Evolutionary conservation across 2,329 filamentous ascomycete species (phyloP).

Genomic region (Claviceps arundinis): DNA sequence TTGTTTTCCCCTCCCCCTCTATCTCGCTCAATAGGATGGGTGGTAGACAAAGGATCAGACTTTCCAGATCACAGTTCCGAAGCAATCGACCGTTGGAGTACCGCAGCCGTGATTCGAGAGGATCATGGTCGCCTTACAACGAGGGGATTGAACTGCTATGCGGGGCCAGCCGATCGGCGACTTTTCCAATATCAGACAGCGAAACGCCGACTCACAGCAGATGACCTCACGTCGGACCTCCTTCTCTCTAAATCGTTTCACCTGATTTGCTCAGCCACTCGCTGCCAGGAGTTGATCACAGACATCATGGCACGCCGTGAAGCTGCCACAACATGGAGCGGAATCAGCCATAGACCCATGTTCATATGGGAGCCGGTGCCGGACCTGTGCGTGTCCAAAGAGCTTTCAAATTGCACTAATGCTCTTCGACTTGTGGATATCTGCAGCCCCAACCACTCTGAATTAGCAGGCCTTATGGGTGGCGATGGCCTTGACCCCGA

Average conservation of each 20-base stretch:
- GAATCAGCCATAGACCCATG: constrained; percentile 42
- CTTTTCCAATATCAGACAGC: constrained; percentile 81
- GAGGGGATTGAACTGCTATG: constrained; percentile 85
- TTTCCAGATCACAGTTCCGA: constrained; percentile 57
- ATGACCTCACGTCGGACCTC: constrained; percentile 52
- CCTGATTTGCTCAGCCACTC: constrained; percentile 66
- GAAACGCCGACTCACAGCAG: constrained; percentile 66
- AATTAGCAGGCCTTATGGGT: constrained; percentile 78
- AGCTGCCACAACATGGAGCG: constrained; percentile 17
- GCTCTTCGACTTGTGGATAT: constrained; percentile 48
- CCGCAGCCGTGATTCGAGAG: constrained; percentile 55
- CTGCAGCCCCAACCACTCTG: constrained; percentile 71
- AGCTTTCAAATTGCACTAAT: constrained; percentile 51
- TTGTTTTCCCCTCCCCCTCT: constrained; percentile 61
- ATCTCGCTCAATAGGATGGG: constrained; percentile 68
- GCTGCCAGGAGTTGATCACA: constrained; percentile 63
- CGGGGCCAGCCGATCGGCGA: constrained; percentile 50
- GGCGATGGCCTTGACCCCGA: constrained; percentile 38
- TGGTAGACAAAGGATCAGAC: constrained; percentile 79
- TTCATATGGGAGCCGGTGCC: constrained; percentile 96
- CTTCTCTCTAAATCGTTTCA: constrained; percentile 70
- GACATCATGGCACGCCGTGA: constrained; percentile 52
- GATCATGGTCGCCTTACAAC: constrained; percentile 63
- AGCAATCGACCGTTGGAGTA: constrained; percentile 62
- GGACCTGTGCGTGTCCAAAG: constrained; percentile 64